A percentile compares a stretch with the other conserved stretches of the same genome.
Conservation (phyloP, 2,329 filamentous ascomycete species). For the Penicillium decumbens region DNA sequence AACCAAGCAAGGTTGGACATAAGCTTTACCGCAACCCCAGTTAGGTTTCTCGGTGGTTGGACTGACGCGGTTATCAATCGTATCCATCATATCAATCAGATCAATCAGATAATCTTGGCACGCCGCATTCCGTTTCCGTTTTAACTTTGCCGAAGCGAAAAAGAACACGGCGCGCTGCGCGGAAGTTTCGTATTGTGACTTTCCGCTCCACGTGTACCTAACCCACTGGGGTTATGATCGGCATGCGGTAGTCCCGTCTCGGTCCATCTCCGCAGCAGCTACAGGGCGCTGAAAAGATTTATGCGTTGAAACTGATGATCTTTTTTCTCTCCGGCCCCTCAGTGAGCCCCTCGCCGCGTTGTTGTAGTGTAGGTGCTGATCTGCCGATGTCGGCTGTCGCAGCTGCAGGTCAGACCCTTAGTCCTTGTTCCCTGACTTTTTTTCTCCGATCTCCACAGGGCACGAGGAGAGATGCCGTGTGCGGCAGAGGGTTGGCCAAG, state of each 20-base stretch:
- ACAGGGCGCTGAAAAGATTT: neutral
- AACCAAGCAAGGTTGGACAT: neutral
- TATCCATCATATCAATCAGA: conserved; percentile 12
- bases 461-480: conserved; percentile 1
- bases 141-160: neutral
- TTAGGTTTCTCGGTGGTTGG: neutral
- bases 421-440: neutral
- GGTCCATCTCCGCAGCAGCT: neutral
- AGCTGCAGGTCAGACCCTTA: neutral
- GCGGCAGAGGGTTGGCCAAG: neutral
- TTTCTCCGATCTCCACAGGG: neutral
- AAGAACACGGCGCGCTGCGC: neutral
- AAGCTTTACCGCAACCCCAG: neutral
- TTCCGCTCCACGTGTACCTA: neutral
- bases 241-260: neutral
- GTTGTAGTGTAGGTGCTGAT: neutral
- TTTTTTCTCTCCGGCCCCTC: neutral
- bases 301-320: neutral
- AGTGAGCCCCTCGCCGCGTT: neutral
- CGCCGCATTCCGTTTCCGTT: neutral
- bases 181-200: neutral
- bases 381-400: neutral
- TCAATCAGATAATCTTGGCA: conserved; percentile 10
- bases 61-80: conserved; percentile 1
- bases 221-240: neutral